Conservation (phyloP, 2,329 filamentous ascomycete genomes). For the Trichophyton rubrum region DNA sequence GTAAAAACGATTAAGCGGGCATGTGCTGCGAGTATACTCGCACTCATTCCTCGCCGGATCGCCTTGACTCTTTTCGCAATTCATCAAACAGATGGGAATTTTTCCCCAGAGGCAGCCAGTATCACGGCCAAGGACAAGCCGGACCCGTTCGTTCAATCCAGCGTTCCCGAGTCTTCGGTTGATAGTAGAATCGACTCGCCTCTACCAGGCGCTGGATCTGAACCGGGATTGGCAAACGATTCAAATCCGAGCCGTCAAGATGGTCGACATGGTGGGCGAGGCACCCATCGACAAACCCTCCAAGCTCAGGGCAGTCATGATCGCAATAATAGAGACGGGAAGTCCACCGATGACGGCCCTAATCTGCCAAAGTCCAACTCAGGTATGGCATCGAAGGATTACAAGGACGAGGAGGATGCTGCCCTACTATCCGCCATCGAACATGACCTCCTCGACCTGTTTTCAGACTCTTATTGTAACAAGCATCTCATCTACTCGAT, state of each 20-base stretch:
- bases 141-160: not conserved
- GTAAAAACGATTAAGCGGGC: constrained; percentile 32
- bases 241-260: constrained; percentile 8
- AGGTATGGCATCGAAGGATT: not conserved
- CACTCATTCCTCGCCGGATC: constrained; percentile 33
- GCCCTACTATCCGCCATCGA: constrained; percentile 48
- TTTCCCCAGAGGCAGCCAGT: constrained; percentile 2
- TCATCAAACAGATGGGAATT: constrained; percentile 4
- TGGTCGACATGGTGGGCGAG: not conserved
- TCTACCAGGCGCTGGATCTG: constrained; percentile 8
- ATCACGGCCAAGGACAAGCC: constrained; percentile 1
- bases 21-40: constrained; percentile 33
- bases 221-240: constrained; percentile 8
- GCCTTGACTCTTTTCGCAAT: constrained; percentile 20
- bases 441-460: constrained; percentile 54
- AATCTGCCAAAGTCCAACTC: not conserved
- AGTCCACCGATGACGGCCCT: not conserved
- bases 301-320: constrained; percentile 6
- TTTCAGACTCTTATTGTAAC: constrained; percentile 78
- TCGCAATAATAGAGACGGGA: not conserved
- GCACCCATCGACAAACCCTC: not conserved
- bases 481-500: constrained; percentile 78
- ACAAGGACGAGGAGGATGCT: constrained; percentile 32
- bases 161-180: not conserved
- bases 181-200: not conserved